These are phyloP conservation scores for Sanguinoderma infundibulare DNA, from an alignment of 1,284 basidiomycete genomes.

Conservation along the genomic window DNA sequence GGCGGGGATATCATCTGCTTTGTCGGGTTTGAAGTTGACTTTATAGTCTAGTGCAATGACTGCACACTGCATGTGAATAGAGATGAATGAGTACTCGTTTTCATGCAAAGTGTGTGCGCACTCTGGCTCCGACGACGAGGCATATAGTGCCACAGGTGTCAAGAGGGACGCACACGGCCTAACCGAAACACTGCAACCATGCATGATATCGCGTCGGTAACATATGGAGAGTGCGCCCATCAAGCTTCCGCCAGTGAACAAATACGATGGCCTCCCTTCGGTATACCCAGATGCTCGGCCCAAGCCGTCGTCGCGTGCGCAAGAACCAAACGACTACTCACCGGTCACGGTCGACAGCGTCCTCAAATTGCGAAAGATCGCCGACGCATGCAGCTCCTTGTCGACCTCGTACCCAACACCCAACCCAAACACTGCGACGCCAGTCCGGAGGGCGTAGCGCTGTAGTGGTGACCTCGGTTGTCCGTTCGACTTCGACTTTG, in stretches of 20 bases:
- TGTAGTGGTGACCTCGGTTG: conserved; percentile 3
- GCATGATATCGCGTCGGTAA: no score
- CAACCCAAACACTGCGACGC: conserved; percentile 43
- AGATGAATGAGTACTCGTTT: background rate
- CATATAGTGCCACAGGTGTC: no score
- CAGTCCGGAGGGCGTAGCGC: conserved; percentile 25
- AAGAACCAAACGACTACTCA: conserved; percentile 33
- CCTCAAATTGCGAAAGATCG: no score
- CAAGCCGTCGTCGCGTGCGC: background rate
- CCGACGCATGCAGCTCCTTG: conserved; percentile 67
- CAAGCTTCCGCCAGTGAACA: no score
- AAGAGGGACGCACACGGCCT: no score
- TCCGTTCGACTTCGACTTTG: background rate
- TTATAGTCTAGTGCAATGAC: conserved; percentile 82
- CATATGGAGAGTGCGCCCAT: no score
- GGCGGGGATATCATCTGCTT: conserved; percentile 72
- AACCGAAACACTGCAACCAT: no score
- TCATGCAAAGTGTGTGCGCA: background rate
- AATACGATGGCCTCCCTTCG: no score
- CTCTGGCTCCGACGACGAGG: background rate
- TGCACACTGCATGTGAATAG: conserved; percentile 50
- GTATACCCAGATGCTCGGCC: no score
- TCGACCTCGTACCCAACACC: conserved; percentile 59
- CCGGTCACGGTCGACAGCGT: conserved; percentile 75
- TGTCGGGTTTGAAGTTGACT: conserved; percentile 74